Base-by-base conservation (phyloP, 495 filamentous ascomycete species). In the Neurospora sp. region DNA sequence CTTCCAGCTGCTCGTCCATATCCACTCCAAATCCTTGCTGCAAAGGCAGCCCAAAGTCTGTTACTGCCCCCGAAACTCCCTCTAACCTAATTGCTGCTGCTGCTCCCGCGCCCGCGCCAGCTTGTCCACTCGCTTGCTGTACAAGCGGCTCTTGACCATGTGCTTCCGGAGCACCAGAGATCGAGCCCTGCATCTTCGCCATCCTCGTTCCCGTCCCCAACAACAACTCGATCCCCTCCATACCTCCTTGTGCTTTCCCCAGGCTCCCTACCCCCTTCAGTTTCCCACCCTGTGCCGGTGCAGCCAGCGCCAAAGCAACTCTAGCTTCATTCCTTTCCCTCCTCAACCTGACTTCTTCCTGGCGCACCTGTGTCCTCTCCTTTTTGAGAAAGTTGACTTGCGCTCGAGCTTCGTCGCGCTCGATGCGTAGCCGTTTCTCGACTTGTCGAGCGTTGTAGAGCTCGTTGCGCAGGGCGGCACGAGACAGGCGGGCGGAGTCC, bases 271-370 rank as follows among this genome's bases (percentile, higher is more conserved):
- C 39, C 4, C 70, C 35, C 70, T 66, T 41, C 68, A 42, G 10
- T 2, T 27, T 35, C 12, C 68, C 22, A 38, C 12, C 41, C 35
- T 44, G 27, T 2, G 6, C 68, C 42, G 44, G 27, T 0, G 14
- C 12, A 46, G 69, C 41, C 2, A 74, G 3, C 0, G 70, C 38
- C 48, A 75, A 5, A 42, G 71, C 73, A 69, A 76, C 5, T 42
- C 77, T 22, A 0, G 73, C 75, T 48, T 78, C 74, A 27, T 80
- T 77, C 72, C 79, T n/a, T 73, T 80, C 77, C 73, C 73, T 42
- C n/a, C 79, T 31, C 66, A 80, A 27, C 59, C 79, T 10, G 1
- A 12, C 8, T 73, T 80, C 77, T 1, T 70, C 73, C 70, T 40
- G 11, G 39, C 69, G 68, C 2, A 18, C 69, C 53, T 48, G 69